These are phyloP conservation scores for Xylaria sp. DNA, from an alignment of 2,329 filamentous ascomycete genomes.

Conservation along the genomic window DNA sequence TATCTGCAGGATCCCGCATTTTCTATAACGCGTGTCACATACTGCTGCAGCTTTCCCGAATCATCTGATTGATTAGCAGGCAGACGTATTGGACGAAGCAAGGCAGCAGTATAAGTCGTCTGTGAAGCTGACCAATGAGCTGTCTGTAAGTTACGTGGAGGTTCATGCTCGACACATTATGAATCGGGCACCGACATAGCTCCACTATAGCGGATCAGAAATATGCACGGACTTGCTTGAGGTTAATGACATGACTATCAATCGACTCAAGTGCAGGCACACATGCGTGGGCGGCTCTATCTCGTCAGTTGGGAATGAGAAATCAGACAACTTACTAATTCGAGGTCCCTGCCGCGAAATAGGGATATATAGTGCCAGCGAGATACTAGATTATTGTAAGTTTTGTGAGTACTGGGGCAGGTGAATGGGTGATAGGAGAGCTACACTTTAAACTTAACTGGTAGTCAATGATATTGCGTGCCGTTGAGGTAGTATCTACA, in stretches of 20 bases:
- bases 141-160: conserved; percentile 20
- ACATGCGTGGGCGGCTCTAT: too few relatives aligned
- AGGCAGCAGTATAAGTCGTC: neutral
- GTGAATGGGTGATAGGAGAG: too few relatives aligned
- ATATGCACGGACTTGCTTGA: neutral
- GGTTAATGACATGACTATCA: neutral
- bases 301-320: too few relatives aligned
- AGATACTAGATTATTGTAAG: too few relatives aligned
- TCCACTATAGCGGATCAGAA: conserved; percentile 10
- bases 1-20: conserved; percentile 2
- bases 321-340: too few relatives aligned
- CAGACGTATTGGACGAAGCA: neutral
- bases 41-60: neutral
- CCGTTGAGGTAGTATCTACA: neutral
- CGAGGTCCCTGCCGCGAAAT: too few relatives aligned
- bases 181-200: conserved; percentile 10
- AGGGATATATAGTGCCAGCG: too few relatives aligned
- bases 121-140: conserved; percentile 5
- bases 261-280: neutral
- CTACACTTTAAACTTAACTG: too few relatives aligned
- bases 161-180: conserved; percentile 17
- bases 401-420: too few relatives aligned
- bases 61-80: neutral
- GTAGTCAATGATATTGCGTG: too few relatives aligned
- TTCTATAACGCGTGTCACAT: neutral